A percentile compares a stretch with the other conserved stretches of the same genome.
phyloP scores from a whole-genome alignment of 805 yeast species.

The Lipomyces yamanashiensis region DNA sequence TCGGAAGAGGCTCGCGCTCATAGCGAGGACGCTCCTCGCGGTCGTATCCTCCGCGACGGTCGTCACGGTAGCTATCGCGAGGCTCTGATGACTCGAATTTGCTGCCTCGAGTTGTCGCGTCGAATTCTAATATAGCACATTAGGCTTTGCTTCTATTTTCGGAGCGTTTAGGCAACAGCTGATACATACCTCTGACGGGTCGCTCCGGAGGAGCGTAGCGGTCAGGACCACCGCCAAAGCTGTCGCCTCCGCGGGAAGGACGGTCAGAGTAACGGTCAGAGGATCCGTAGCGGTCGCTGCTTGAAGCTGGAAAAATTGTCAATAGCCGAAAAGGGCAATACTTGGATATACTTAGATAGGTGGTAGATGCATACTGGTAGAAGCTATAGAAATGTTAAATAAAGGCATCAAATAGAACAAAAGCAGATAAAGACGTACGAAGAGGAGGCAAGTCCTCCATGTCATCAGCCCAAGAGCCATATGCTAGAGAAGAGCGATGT shows the following conservation, averaged over 20 bases:
- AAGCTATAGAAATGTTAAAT: constrained; percentile 5
- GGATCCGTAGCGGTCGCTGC: constrained; percentile 13
- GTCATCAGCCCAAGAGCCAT: constrained; percentile 38
- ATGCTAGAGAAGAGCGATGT: constrained; percentile 7
- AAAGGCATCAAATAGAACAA: not conserved
- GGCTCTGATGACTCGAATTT: constrained; percentile 22
- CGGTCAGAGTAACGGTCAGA: constrained; percentile 25
- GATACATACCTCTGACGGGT: constrained; percentile 12
- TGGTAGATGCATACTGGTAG: constrained; percentile 7
- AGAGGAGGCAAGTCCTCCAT: constrained; percentile 36
- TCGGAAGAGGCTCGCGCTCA: constrained; percentile 63
- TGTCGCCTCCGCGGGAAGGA: constrained; percentile 13
- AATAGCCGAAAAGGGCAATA: not conserved
- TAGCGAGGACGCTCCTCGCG: constrained; percentile 11
- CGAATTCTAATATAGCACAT: constrained; percentile 19
- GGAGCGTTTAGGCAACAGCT: not conserved
- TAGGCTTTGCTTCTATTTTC: not conserved
- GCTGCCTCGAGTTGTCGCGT: constrained; percentile 28
- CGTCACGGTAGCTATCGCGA: constrained; percentile 12
- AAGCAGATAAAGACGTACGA: constrained; percentile 20
- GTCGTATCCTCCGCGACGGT: constrained; percentile 12
- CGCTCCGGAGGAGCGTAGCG: constrained; percentile 26
- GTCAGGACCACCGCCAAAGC: constrained; percentile 6
- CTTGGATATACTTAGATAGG: not conserved
- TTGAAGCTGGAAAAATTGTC: constrained; percentile 6